A percentile compares a stretch with the other conserved stretches of the same genome.
phyloP scores from a whole-genome alignment of 176 grass and related monocot genomes.

The Oryza australiensis region DNA sequence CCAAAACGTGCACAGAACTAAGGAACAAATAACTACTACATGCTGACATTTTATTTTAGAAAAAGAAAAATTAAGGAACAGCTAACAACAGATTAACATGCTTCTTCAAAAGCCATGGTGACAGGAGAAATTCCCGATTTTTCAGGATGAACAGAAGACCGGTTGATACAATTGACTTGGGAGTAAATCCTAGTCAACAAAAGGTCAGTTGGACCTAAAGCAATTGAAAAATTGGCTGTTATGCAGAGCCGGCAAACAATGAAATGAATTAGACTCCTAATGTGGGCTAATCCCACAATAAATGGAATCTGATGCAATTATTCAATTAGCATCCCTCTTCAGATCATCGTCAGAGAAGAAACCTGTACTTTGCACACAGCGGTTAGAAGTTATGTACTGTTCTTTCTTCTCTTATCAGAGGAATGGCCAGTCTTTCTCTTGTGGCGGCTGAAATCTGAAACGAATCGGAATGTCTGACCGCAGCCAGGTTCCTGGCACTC shows the following conservation, averaged over 20 bases:
- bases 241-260: constrained; percentile 41
- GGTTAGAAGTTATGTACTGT: constrained; percentile 61
- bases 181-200: constrained; percentile 40
- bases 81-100: constrained; percentile 1
- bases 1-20: constrained; percentile 1
- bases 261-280: constrained; percentile 63
- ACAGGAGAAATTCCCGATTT: constrained; percentile 34
- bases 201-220: constrained; percentile 48
- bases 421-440: constrained; percentile 98
- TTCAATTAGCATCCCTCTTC: constrained; percentile 48
- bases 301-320: constrained; percentile 54
- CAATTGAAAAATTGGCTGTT: constrained; percentile 27
- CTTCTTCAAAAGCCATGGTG: neutral
- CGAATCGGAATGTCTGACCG: constrained; percentile 92
- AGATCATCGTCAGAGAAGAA: constrained; percentile 48
- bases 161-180: constrained; percentile 48
- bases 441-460: constrained; percentile 97
- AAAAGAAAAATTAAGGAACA: neutral
- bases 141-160: constrained; percentile 22
- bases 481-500: constrained; percentile 80
- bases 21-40: neutral
- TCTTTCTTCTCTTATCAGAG: constrained; percentile 64
- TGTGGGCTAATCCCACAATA: constrained; percentile 38
- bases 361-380: constrained; percentile 41
- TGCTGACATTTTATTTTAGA: neutral